Conservation (phyloP, 768 basidiomycete genomes). For the Lactifluus hygrophoroides region DNA sequence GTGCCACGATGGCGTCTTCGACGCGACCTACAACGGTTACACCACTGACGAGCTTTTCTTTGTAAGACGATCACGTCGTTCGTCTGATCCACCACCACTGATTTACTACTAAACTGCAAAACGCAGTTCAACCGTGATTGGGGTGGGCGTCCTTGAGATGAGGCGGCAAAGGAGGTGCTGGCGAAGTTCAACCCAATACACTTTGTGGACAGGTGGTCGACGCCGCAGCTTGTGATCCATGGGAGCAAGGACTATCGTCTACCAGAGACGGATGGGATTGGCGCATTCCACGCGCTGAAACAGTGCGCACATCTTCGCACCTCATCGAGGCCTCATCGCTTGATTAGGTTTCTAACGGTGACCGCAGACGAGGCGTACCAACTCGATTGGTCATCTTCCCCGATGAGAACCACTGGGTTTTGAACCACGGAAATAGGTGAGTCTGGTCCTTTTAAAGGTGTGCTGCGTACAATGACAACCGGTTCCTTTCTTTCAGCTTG, state of each 20-base stretch:
- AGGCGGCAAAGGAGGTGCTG: conserved; percentile 42
- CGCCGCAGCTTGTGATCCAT: conserved; percentile 78
- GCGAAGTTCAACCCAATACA: conserved; percentile 74
- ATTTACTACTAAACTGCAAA: conserved; percentile 23
- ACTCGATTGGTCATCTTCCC: conserved; percentile 80
- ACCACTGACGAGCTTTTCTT: conserved; percentile 91
- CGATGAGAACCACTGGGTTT: conserved; percentile 89
- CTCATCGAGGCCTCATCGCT: no score
- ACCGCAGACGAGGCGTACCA: conserved; percentile 52
- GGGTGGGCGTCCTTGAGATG: conserved; percentile 75
- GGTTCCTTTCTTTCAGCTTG: conserved; percentile 38
- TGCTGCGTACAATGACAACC: background rate
- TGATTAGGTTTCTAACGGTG: background rate
- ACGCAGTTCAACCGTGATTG: conserved; percentile 78
- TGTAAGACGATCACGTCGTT: conserved; percentile 39
- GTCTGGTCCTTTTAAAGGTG: conserved; percentile 13
- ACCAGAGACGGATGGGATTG: conserved; percentile 77
- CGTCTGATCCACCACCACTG: background rate
- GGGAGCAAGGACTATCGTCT: conserved; percentile 85
- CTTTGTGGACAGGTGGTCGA: conserved; percentile 78
- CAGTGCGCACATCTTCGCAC: conserved; percentile 44
- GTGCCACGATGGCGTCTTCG: conserved; percentile 91
- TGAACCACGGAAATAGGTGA: conserved; percentile 69
- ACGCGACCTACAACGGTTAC: conserved; percentile 71
- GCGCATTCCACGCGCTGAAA: conserved; percentile 77